These are phyloP conservation scores for Chlamydomonas sphaeroides DNA, from an alignment of 139 green algal genomes.

Conservation along the genomic window DNA sequence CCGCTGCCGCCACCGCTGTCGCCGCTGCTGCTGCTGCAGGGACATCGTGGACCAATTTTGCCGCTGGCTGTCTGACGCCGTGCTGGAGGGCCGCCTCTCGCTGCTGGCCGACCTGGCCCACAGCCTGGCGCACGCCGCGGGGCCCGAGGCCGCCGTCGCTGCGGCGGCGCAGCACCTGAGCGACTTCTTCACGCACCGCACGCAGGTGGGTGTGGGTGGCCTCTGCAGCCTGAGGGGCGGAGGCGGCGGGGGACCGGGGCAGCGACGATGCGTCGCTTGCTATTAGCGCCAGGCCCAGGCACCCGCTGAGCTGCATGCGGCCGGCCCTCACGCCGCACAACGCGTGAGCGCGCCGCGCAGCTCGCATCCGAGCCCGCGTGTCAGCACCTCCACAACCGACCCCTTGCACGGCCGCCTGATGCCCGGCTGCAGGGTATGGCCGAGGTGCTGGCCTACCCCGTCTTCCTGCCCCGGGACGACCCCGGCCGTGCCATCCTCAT, in stretches of 20 bases:
- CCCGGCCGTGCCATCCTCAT: neutral
- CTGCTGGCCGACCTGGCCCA: constrained; percentile 5
- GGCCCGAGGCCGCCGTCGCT: neutral
- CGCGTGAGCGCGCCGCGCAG: no score
- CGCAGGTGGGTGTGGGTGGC: neutral
- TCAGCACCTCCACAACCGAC: no score
- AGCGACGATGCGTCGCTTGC: no score
- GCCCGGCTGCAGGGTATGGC: constrained; percentile 22
- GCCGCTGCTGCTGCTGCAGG: neutral
- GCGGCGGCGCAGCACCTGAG: neutral
- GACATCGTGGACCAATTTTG: constrained; percentile 6
- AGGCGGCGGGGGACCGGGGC: no score
- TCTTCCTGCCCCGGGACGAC: neutral
- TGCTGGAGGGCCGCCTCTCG: neutral
- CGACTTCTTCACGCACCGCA: constrained; percentile 24
- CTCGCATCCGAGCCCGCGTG: no score
- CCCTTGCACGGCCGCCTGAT: no score
- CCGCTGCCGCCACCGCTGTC: neutral
- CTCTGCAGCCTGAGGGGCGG: no score
- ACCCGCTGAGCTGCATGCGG: no score
- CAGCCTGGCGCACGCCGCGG: neutral
- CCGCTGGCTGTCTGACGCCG: constrained; percentile 16
- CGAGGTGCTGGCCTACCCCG: constrained; percentile 21
- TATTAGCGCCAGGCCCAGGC: no score
- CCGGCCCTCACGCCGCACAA: no score